A percentile compares a stretch with the other conserved stretches of the same genome.
Conservation (phyloP, 2,329 filamentous ascomycete genomes). For the Fonsecaea nubica region DNA sequence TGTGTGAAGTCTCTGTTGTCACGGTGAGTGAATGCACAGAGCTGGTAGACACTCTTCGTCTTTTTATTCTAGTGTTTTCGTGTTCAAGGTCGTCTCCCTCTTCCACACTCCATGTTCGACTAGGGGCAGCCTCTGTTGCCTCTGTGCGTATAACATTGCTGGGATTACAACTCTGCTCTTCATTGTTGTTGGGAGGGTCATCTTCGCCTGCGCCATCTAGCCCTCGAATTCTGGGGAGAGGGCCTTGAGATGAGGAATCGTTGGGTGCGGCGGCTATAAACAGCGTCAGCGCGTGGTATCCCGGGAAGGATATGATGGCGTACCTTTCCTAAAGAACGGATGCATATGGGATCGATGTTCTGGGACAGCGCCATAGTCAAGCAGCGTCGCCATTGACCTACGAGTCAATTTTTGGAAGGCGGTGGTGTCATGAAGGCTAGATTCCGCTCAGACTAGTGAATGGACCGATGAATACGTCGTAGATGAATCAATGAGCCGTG, state of each 20-base stretch:
- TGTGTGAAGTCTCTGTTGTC: neutral
- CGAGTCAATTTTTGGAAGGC: neutral
- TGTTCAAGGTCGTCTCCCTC: slow-evolving; percentile 20
- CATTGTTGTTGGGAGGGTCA: neutral
- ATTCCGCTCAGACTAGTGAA: neutral
- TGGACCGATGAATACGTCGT: neutral
- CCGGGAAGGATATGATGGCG: slow-evolving; percentile 22
- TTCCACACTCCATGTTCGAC: neutral
- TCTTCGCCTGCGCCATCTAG: slow-evolving; percentile 21
- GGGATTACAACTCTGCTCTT: neutral
- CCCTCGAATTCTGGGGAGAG: neutral
- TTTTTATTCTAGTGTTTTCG: slow-evolving; percentile 33
- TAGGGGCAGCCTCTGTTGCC: neutral
- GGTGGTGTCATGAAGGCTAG: neutral
- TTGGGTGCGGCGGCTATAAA: slow-evolving; percentile 5
- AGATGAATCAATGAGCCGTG: neutral
- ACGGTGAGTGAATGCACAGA: neutral
- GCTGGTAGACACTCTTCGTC: slow-evolving; percentile 29
- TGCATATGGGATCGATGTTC: slow-evolving; percentile 27
- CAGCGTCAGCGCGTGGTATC: slow-evolving; percentile 8
- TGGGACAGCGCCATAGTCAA: slow-evolving; percentile 30
- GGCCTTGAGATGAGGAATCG: neutral
- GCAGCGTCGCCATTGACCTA: slow-evolving; percentile 31
- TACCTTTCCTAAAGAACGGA: slow-evolving; percentile 45
- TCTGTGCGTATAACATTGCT: neutral